A percentile compares a stretch with the other conserved stretches of the same genome.
Conservation (phyloP, 1,284 basidiomycete species). For the Microbotryum lychnidis-dioicae region DNA sequence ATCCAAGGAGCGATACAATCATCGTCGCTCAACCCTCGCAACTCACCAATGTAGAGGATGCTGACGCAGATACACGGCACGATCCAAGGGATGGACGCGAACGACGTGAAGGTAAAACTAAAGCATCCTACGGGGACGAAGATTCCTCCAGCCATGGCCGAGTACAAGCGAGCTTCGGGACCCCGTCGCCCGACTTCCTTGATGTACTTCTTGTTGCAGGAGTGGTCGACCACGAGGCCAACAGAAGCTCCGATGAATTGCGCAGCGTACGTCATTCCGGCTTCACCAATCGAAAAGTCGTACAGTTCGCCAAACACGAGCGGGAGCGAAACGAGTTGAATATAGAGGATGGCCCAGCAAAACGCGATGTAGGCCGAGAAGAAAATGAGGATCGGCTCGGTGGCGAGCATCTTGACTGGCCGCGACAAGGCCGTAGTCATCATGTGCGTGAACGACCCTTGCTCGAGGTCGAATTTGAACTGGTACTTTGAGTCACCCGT, state of each 20-base stretch:
- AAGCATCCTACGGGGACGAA: conserved; percentile 35
- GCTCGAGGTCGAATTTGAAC: conserved; percentile 37
- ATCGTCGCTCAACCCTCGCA: too few relatives aligned
- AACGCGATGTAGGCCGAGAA: conserved; percentile 23
- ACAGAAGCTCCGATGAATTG: conserved; percentile 22
- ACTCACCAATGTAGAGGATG: conserved; percentile 30
- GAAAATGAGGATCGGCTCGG: conserved; percentile 29
- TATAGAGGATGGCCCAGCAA: conserved; percentile 11
- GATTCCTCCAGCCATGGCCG: conserved; percentile 56
- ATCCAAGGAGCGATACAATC: too few relatives aligned
- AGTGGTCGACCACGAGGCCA: conserved; percentile 35
- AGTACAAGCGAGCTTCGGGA: conserved; percentile 65
- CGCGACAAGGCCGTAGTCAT: conserved; percentile 37
- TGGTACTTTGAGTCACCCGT: conserved; percentile 39
- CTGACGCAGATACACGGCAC: conserved; percentile 34
- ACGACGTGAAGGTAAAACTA: conserved; percentile 28
- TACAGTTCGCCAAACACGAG: conserved; percentile 16
- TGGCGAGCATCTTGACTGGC: conserved; percentile 33
- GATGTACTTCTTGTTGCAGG: conserved; percentile 40
- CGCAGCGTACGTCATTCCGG: conserved; percentile 23
- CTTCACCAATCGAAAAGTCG: conserved; percentile 23
- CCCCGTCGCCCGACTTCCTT: conserved; percentile 49
- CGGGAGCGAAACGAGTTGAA: conserved; percentile 24
- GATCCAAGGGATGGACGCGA: conserved; percentile 26
- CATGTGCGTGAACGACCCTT: conserved; percentile 36